Evolutionary conservation across 495 filamentous ascomycete genomes (phyloP).

Genomic region (Hapsidospora chrysogenum): DNA sequence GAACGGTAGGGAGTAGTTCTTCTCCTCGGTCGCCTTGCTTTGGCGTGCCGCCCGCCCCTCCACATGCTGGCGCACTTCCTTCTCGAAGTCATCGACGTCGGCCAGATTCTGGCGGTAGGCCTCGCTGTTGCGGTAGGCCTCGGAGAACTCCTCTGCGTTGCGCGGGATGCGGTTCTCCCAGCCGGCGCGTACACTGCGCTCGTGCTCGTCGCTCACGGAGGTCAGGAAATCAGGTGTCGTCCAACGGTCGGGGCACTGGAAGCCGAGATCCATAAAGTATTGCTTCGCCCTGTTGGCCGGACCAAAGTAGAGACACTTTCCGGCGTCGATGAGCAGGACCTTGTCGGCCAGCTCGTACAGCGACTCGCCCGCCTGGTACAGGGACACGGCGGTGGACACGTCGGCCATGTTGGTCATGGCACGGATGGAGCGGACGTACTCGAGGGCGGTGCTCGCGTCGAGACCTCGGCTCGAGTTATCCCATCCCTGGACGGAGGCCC

Average conservation of each 20-base stretch:
- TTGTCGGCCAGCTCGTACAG: constrained; percentile 58
- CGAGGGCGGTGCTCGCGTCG: constrained; percentile 28
- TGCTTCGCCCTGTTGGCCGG: constrained; percentile 36
- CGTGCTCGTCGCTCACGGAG: constrained; percentile 48
- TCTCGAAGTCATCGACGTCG: constrained; percentile 32
- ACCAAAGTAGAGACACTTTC: constrained; percentile 53
- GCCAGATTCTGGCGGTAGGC: constrained; percentile 29
- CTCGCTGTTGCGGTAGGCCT: constrained; percentile 38
- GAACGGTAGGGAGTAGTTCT: constrained; percentile 53
- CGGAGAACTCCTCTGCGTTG: constrained; percentile 52
- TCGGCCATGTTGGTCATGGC: constrained; percentile 37
- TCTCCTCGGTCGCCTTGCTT: constrained; percentile 29
- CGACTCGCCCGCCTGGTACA: constrained; percentile 56
- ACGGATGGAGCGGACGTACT: constrained; percentile 28
- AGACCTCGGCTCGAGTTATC: constrained; percentile 35
- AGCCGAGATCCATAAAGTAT: constrained; percentile 47
- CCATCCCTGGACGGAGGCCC: constrained; percentile 24
- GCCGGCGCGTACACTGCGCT: constrained; percentile 42
- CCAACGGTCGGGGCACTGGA: constrained; percentile 33
- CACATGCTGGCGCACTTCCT: background rate
- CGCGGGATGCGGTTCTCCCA: constrained; percentile 49
- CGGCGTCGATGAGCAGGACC: constrained; percentile 47
- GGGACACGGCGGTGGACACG: constrained; percentile 40
- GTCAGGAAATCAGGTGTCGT: constrained; percentile 60
- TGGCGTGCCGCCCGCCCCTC: background rate